A percentile compares a stretch with the other conserved stretches of the same genome.
These are phyloP conservation scores for Metschnikowia kunwiensis DNA, from an alignment of 805 yeast genomes.

Conservation along the genomic window DNA sequence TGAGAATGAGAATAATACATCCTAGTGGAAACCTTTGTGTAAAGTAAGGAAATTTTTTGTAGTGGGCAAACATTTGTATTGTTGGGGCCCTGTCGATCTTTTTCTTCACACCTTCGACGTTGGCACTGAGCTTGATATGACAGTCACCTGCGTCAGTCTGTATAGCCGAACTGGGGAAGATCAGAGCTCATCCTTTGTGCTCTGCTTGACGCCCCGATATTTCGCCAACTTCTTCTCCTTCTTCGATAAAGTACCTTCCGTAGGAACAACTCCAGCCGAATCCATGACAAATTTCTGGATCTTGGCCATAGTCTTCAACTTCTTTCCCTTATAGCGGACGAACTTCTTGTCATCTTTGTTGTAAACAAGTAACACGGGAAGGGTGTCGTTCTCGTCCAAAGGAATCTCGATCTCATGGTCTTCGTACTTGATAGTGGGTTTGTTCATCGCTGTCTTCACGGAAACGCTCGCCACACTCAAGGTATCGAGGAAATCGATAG, in stretches of 20 bases:
- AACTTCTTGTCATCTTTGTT: conserved; percentile 21
- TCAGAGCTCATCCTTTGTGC: conserved; percentile 17
- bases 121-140: too few relatives aligned
- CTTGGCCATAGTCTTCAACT: conserved; percentile 28
- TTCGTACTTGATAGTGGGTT: conserved; percentile 14
- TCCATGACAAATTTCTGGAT: conserved; percentile 34
- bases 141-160: too few relatives aligned
- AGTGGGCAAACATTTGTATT: too few relatives aligned
- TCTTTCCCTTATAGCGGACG: conserved; percentile 23
- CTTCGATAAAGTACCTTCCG: conserved; percentile 38
- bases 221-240: conserved; percentile 30
- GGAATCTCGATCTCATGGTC: conserved; percentile 24
- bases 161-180: too few relatives aligned
- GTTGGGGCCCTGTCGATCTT: too few relatives aligned
- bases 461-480: conserved; percentile 46
- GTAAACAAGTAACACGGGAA: conserved; percentile 30
- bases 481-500: conserved; percentile 60
- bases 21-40: too few relatives aligned
- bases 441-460: conserved; percentile 19
- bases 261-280: conserved; percentile 31
- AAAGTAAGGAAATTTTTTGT: too few relatives aligned
- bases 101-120: too few relatives aligned
- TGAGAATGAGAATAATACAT: too few relatives aligned
- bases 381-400: conserved; percentile 14
- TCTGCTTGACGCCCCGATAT: conserved; percentile 29